phyloP scores from a whole-genome alignment of 2,329 filamentous ascomycete genomes.

The Aspergillus sp. region DNA sequence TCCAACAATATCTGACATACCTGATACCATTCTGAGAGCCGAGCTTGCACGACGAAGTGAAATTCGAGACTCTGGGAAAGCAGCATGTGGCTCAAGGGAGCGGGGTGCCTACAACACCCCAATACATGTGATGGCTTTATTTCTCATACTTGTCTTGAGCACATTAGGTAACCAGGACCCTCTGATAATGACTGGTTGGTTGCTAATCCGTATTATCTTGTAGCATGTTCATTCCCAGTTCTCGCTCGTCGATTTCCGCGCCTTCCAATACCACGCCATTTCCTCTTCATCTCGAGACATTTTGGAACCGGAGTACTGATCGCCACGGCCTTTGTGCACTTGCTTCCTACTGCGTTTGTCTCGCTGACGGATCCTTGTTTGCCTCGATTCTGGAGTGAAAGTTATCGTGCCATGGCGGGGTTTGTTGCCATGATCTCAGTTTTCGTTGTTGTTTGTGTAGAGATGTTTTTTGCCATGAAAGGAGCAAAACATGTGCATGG shows the following conservation, averaged over 20 bases:
- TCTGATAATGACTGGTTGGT: not conserved
- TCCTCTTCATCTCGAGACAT: slow-evolving; percentile 57
- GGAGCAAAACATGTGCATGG: slow-evolving; percentile 57
- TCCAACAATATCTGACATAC: slow-evolving; percentile 23
- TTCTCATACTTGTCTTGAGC: slow-evolving; percentile 58
- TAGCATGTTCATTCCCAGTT: slow-evolving; percentile 59
- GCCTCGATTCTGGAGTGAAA: slow-evolving; percentile 70
- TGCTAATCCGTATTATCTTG: slow-evolving; percentile 4
- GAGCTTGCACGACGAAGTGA: slow-evolving; percentile 26
- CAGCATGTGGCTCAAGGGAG: slow-evolving; percentile 31
- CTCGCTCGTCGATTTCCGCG: slow-evolving; percentile 55
- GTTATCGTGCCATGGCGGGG: slow-evolving; percentile 76
- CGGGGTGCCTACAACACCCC: slow-evolving; percentile 57
- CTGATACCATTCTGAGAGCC: slow-evolving; percentile 27
- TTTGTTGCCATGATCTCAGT: slow-evolving; percentile 77
- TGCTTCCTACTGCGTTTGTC: slow-evolving; percentile 59
- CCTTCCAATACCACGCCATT: slow-evolving; percentile 55
- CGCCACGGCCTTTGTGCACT: slow-evolving; percentile 54
- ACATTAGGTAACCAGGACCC: slow-evolving; percentile 31
- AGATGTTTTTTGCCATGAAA: slow-evolving; percentile 80
- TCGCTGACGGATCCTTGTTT: slow-evolving; percentile 62
- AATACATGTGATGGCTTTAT: slow-evolving; percentile 63
- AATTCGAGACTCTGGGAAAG: slow-evolving; percentile 13
- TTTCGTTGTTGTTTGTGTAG: slow-evolving; percentile 76
- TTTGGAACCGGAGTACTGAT: slow-evolving; percentile 56